Base-by-base conservation (phyloP, 805 yeast genomes). In the Komagataella mondaviorum region DNA sequence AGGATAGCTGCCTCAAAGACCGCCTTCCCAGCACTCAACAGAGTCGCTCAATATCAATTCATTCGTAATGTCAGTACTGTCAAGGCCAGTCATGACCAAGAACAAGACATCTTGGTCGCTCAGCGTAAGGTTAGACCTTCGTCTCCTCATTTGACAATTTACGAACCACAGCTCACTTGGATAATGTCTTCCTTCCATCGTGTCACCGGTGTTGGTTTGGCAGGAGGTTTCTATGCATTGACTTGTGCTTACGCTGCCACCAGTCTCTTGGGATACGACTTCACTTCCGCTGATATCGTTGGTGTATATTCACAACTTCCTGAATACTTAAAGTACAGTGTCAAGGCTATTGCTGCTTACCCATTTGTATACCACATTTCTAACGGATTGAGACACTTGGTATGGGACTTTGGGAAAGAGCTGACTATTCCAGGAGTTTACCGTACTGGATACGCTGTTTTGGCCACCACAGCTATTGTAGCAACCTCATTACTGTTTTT, bases 161-260 rank as follows among this genome's bases (percentile, higher is more conserved):
- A 91, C 73, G 76, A 90, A 72, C 95, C 95, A 47, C 97, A 93
- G 72, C 65, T 91, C 57, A 87, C 98, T 22, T 78, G 85, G 85
- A 70, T 78, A 55, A 65, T 93, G 63, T 89, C 97, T 4, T 72
- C 83, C 22, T 67, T 84, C 56, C 98, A 91, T 71, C 83, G 99
- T 76, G 69, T 91, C 61, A 78, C 93, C 48, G 96, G 97, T 66
- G 85, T 89, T 43, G 78, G 81, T 50, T 71, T 93, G 63, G 96
- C 89, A 46, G 78, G 75, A 55, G 85, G 80, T 8, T 83, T 90
- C 67, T 90, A 88, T 68, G 87, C 78, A 36, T 73, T 89, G 56
- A 83, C 96, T 2, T 73, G 81, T 59, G 72, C 84, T 2, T 89
- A 83, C 64, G 95, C 90, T 48, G 80, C 81, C 48, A 72, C 85